Base-by-base conservation (phyloP, 164 flowering plant genomes). In the Saururus chinensis region DNA sequence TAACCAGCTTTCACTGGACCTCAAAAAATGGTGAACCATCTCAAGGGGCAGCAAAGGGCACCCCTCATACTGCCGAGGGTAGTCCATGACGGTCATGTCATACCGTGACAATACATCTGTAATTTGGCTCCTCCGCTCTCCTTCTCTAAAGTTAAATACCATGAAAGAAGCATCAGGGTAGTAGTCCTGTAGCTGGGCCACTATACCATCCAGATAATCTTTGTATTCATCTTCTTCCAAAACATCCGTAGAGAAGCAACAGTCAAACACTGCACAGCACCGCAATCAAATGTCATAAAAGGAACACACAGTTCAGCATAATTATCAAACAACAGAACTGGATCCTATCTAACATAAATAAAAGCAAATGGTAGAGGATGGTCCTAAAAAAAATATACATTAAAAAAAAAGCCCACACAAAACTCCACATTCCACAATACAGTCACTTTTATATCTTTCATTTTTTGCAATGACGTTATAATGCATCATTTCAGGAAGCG, bases 51-150 rank as follows among this genome's bases (percentile, higher is more conserved):
- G 81, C 65, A 92, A 63, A 23, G 89, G 89, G 68, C 98, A 92
- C 22, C 85, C 85, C 68, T 92, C 96, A 68, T 86, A 92, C 45
- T 89, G 88, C 64, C 85, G 78, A 64, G 98, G 95, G 63, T 89
- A 92, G 57, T 92, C 96, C 98, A 92, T 92, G 16, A 92, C 93
- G 14, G 95, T 89, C 89, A 92, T 89, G 76, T 82, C 92, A 70
- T 87, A 86, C 64, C 82, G 81, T 61, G 95, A 80, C 61, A 92
- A 75, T 61, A 92, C 69, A 63, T 89, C 93, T 9, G 84, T 80
- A 51, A 89, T 76, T 65, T 81, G 93, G 70, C 96, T 86, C 79
- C 86, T 81, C 77, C 69, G 80, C 21, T 83, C 88, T 63, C 93
- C 95, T 74, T 87, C 91, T 72, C 85, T 83, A 56, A 92, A 89